phyloP scores from a whole-genome alignment of 164 flowering plant genomes.

The Stephania yunnanensis region DNA sequence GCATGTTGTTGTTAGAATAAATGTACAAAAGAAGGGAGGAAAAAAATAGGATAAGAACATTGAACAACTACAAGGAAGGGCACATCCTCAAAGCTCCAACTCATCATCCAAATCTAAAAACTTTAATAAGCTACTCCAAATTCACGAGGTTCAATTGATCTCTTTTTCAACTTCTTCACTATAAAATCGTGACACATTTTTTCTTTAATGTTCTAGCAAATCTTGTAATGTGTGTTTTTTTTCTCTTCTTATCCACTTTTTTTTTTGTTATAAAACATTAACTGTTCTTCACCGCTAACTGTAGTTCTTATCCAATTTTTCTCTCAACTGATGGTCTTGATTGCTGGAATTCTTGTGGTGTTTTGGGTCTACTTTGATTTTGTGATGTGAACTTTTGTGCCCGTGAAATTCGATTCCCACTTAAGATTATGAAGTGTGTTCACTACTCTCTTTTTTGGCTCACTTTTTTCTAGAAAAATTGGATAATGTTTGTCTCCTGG shows the following conservation, averaged over 20 bases:
- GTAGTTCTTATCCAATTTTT: neutral
- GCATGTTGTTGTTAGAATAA: neutral
- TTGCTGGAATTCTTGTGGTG: too few relatives aligned
- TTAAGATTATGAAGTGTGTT: neutral
- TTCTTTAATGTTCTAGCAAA: neutral
- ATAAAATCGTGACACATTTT: neutral
- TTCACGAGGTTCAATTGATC: neutral
- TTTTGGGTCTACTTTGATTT: too few relatives aligned
- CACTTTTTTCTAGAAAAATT: neutral
- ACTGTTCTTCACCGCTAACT: neutral
- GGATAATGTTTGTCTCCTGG: neutral
- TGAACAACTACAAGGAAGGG: neutral
- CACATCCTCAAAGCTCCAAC: neutral
- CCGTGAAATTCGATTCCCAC: conserved; percentile 3
- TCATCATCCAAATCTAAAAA: neutral
- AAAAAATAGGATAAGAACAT: neutral
- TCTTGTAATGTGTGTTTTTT: neutral
- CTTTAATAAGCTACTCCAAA: neutral
- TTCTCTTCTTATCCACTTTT: neutral
- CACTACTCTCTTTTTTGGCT: neutral
- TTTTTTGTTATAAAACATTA: neutral
- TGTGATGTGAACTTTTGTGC: neutral
- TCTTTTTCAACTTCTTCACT: neutral
- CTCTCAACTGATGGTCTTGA: neutral
- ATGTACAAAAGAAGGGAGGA: neutral